Percentiles rank a stretch among this genome's conserved stretches.
Conservation (phyloP, 352 stramenopile genomes). For the Phytopythium ostracodes region DNA sequence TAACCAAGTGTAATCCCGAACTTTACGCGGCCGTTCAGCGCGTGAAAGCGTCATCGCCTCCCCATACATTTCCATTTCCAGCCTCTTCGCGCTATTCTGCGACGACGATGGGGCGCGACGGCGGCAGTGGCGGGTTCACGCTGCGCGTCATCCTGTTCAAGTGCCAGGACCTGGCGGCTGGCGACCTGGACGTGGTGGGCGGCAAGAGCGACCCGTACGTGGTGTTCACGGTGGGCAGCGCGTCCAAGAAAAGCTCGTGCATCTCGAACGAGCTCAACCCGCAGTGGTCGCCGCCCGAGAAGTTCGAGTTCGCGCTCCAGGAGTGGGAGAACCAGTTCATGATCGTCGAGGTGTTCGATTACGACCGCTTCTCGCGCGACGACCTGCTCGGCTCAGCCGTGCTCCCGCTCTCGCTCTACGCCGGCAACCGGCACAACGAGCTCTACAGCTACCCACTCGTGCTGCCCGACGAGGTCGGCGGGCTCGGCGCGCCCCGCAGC, state of each 20-base stretch:
- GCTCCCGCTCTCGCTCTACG: constrained; percentile 59
- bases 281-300: constrained; percentile 63
- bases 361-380: constrained; percentile 61
- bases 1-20: no score
- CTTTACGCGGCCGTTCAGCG: no score
- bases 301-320: constrained; percentile 65
- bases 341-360: constrained; percentile 65
- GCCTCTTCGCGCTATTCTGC: not conserved
- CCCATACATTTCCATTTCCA: no score
- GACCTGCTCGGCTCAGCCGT: constrained; percentile 71
- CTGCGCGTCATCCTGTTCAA: constrained; percentile 60
- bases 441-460: constrained; percentile 74
- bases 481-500: constrained; percentile 37
- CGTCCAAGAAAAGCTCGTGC: constrained; percentile 58
- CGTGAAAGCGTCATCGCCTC: no score
- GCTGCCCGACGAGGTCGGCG: constrained; percentile 48
- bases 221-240: constrained; percentile 43
- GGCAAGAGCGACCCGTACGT: constrained; percentile 81
- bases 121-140: constrained; percentile 15
- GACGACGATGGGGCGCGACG: not conserved
- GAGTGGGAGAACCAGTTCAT: constrained; percentile 66
- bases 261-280: constrained; percentile 65
- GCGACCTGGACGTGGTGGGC: constrained; percentile 41
- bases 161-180: constrained; percentile 51
- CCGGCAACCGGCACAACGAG: constrained; percentile 47